A percentile compares a stretch with the other conserved stretches of the same genome.
Evolutionary conservation across 73 alveolate species (phyloP).

Genomic region (Paramecium pentaurelia): DNA sequence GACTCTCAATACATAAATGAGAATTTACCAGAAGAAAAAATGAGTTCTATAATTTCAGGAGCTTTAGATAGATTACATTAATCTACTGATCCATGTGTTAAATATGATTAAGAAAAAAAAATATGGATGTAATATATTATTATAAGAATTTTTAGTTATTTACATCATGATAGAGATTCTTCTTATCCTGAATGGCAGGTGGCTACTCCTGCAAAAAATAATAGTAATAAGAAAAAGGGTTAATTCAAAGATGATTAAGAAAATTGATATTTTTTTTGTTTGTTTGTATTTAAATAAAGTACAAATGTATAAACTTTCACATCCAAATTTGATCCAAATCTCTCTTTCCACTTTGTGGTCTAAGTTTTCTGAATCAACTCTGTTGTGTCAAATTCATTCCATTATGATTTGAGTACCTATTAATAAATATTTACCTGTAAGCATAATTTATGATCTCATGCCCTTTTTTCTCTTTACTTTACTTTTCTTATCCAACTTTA

Average conservation of each 20-base stretch:
- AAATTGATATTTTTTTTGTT: not conserved
- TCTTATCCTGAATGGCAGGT: constrained; percentile 88
- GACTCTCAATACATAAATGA: constrained; percentile 89
- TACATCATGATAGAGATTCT: constrained; percentile 90
- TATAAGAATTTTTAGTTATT: constrained; percentile 52
- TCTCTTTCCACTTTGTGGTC: constrained; percentile 11
- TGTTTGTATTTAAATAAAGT: not conserved
- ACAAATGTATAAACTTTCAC: not conserved
- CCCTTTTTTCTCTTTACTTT: not conserved
- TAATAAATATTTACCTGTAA: constrained; percentile 11
- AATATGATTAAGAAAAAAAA: constrained; percentile 93
- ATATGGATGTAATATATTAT: constrained; percentile 81
- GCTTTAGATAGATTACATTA: constrained; percentile 98
- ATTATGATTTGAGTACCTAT: not conserved
- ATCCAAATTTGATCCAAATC: not conserved
- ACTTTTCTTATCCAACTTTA: not conserved
- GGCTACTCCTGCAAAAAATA: constrained; percentile 50
- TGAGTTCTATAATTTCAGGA: constrained; percentile 90
- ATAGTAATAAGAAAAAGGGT: not conserved
- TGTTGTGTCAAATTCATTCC: not conserved
- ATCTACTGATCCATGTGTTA: constrained; percentile 96
- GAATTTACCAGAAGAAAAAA: constrained; percentile 78
- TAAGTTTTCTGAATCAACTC: constrained; percentile 14
- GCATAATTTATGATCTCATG: not conserved
- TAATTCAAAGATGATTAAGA: not conserved